phyloP scores from a whole-genome alignment of 345 rosid species.

The Citrus trifoliata region DNA sequence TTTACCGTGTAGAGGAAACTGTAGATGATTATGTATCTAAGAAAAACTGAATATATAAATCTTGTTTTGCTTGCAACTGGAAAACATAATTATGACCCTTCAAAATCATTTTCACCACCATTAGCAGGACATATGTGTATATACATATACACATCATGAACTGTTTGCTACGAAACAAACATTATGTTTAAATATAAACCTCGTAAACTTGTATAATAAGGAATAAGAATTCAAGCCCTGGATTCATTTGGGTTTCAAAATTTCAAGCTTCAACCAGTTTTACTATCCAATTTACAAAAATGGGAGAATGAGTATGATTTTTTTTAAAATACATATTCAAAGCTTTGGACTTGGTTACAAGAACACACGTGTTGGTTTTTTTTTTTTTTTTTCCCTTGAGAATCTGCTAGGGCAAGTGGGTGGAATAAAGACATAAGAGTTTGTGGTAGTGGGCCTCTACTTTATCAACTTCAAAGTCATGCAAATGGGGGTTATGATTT shows the following conservation, averaged over 20 bases:
- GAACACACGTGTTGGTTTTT: background rate
- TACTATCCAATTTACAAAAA: background rate
- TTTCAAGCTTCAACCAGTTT: background rate
- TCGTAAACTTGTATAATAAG: background rate
- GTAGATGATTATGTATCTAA: slow-evolving; percentile 11
- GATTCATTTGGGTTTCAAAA: background rate
- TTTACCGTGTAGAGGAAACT: slow-evolving; percentile 2
- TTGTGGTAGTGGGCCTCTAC: slow-evolving; percentile 30
- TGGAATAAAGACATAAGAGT: slow-evolving; percentile 8
- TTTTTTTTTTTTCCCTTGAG: background rate
- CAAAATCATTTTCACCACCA: background rate
- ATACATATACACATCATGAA: background rate
- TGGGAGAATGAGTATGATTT: background rate
- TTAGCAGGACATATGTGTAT: background rate
- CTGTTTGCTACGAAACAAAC: background rate
- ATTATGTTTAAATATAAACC: background rate
- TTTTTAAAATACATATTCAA: background rate
- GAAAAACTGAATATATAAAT: background rate
- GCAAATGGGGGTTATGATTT: slow-evolving; percentile 28
- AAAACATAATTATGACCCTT: slow-evolving; percentile 14
- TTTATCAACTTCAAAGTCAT: slow-evolving; percentile 22
- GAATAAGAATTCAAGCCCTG: background rate
- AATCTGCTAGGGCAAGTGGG: slow-evolving; percentile 5
- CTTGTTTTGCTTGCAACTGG: slow-evolving; percentile 4
- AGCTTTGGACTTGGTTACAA: background rate